Evolutionary conservation across 31 red algal genomes (phyloP).

Genomic region (Odonthalia washingtoniensis): DNA sequence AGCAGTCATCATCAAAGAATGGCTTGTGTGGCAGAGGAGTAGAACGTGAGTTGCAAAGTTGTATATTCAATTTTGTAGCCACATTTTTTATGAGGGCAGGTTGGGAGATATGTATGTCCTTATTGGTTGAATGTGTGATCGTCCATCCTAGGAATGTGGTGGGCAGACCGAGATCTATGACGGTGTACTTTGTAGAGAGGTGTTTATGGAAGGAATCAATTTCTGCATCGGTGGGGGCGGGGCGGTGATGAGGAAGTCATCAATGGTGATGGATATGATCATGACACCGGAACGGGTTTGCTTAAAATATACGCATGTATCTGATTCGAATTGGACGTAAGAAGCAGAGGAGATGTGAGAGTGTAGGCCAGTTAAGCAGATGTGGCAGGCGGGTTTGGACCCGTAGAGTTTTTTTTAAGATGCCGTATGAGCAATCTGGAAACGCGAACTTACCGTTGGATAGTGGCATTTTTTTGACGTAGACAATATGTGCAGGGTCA

Average conservation of each 20-base stretch:
- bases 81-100: background rate
- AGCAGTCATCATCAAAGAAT: background rate
- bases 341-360: background rate
- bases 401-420: constrained; percentile 9
- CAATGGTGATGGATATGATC: constrained; percentile 6
- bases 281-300: background rate
- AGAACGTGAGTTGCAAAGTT: background rate
- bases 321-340: constrained; percentile 1
- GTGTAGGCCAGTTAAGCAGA: background rate
- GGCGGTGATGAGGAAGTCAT: constrained; percentile 12
- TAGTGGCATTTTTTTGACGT: constrained; percentile 5
- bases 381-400: background rate
- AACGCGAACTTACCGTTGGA: constrained; percentile 11
- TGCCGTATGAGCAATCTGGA: background rate
- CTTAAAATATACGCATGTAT: background rate
- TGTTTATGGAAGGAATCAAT: background rate
- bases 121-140: background rate
- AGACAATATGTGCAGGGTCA: constrained; percentile 3
- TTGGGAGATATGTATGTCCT: too few relatives aligned
- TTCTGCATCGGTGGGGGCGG: background rate
- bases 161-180: background rate
- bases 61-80: background rate
- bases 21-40: background rate
- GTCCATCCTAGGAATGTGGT: background rate
- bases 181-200: background rate